phyloP scores from a whole-genome alignment of 2,329 filamentous ascomycete genomes.

The Fusarium sp. region DNA sequence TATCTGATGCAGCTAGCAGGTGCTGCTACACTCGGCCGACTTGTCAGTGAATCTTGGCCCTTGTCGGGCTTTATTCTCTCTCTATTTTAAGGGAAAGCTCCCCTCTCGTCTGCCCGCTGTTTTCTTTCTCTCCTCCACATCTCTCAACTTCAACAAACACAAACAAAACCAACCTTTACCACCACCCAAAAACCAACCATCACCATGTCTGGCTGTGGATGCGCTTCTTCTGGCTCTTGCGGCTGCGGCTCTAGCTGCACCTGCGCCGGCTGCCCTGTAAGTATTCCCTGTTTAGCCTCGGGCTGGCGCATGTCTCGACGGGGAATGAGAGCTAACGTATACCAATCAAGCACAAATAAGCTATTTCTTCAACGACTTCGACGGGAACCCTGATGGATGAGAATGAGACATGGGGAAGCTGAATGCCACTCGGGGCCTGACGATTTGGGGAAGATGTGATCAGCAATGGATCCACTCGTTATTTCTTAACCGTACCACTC shows the following conservation, averaged over 20 bases:
- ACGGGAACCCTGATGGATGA: conserved; percentile 46
- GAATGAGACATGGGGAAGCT: conserved; percentile 15
- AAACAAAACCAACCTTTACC: conserved; percentile 20
- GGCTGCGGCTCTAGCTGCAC: conserved; percentile 58
- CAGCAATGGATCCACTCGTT: conserved; percentile 45
- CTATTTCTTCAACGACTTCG: conserved; percentile 17
- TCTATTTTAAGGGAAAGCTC: conserved; percentile 32
- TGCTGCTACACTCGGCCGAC: not conserved
- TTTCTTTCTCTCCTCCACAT: conserved; percentile 24
- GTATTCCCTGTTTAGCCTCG: conserved; percentile 39
- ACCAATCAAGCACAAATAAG: conserved; percentile 50
- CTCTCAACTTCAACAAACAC: conserved; percentile 10
- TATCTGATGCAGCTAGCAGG: conserved; percentile 1
- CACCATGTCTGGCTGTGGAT: conserved; percentile 60
- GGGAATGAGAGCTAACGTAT: conserved; percentile 28
- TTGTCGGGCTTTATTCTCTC: not conserved
- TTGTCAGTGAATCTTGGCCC: conserved; percentile 13
- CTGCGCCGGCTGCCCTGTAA: conserved; percentile 59
- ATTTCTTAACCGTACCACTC: conserved; percentile 14
- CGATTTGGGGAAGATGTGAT: conserved; percentile 22
- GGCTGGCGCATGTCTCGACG: conserved; percentile 17
- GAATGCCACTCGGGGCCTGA: not conserved
- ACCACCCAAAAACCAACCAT: conserved; percentile 27
- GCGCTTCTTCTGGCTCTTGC: conserved; percentile 57
- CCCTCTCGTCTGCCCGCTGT: conserved; percentile 23